Evolutionary conservation across 495 filamentous ascomycete species (phyloP).

Genomic region (Platismatia glauca): DNA sequence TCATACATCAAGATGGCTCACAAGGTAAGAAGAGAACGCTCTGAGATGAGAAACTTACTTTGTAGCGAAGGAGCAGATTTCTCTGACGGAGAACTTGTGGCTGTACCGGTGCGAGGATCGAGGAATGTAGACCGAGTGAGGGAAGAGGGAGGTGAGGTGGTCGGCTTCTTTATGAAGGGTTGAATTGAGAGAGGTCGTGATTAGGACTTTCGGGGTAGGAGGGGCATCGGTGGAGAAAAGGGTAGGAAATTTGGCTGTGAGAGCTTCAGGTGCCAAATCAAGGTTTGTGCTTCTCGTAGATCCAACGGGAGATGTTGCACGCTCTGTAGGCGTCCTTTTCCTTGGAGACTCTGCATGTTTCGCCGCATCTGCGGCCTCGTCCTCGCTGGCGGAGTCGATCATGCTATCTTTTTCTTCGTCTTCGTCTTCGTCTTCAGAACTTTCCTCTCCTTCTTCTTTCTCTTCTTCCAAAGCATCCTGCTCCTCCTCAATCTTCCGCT

Average conservation of each 20-base stretch:
- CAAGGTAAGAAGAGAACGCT: background rate
- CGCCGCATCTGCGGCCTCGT: conserved; percentile 29
- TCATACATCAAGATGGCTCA: background rate
- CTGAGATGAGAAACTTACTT: background rate
- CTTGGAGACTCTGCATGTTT: conserved; percentile 27
- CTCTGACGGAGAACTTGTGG: conserved; percentile 79
- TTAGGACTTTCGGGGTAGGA: conserved; percentile 64
- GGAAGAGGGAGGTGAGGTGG: conserved; percentile 69
- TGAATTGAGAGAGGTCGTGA: conserved; percentile 80
- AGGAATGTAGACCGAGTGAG: conserved; percentile 78
- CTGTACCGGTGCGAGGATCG: conserved; percentile 70
- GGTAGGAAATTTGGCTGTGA: conserved; percentile 68
- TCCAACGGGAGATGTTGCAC: conserved; percentile 46
- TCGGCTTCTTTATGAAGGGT: conserved; percentile 75
- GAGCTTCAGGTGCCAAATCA: conserved; percentile 58
- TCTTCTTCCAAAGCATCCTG: conserved; percentile 37
- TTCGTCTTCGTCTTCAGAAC: conserved; percentile 8
- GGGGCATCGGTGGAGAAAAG: conserved; percentile 61
- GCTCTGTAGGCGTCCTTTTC: conserved; percentile 41
- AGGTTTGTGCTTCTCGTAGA: conserved; percentile 64
- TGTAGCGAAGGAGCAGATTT: conserved; percentile 78
- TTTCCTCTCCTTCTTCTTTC: conserved; percentile 18
- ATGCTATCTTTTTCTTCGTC: conserved; percentile 25
- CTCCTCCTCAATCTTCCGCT: conserved; percentile 57
- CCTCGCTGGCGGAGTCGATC: conserved; percentile 28